A percentile compares a stretch with the other conserved stretches of the same genome.
Conservation (phyloP, 1,284 basidiomycete species). For the Papiliotrema terrestris region DNA sequence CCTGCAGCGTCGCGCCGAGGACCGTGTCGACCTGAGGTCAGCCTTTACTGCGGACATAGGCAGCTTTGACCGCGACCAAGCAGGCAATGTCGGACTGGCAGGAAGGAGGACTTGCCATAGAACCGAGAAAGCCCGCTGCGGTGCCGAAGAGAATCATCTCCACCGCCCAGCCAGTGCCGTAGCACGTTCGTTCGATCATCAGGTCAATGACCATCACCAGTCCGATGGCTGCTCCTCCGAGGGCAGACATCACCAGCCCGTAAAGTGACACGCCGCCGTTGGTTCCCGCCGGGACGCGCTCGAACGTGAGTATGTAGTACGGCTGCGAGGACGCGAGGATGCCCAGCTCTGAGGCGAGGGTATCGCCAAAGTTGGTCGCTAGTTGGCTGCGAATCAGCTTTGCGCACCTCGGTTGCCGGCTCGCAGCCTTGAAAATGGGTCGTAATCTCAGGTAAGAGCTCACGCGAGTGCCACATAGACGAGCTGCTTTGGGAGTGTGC, state of each 20-base stretch:
- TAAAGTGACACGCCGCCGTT: slow-evolving; percentile 79
- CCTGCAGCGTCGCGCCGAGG: slow-evolving; percentile 82
- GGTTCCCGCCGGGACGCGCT: slow-evolving; percentile 77
- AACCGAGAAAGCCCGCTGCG: slow-evolving; percentile 42
- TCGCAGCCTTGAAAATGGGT: too few relatives aligned
- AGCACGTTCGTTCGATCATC: slow-evolving; percentile 60
- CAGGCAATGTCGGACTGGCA: not conserved
- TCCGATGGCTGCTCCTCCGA: slow-evolving; percentile 73
- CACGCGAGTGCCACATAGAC: slow-evolving; percentile 14
- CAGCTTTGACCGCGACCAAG: too few relatives aligned
- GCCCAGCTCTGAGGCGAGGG: slow-evolving; percentile 57
- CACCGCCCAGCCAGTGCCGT: slow-evolving; percentile 49
- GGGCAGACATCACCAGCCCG: slow-evolving; percentile 69
- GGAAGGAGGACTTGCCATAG: slow-evolving; percentile 1
- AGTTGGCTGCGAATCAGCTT: slow-evolving; percentile 19
- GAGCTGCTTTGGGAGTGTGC: slow-evolving; percentile 18
- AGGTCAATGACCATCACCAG: slow-evolving; percentile 59
- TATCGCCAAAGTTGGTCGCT: slow-evolving; percentile 34
- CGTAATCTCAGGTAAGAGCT: not conserved
- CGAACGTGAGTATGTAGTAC: slow-evolving; percentile 68
- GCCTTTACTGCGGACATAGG: too few relatives aligned
- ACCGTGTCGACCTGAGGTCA: slow-evolving; percentile 67
- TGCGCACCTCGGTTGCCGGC: too few relatives aligned
- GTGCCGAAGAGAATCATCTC: slow-evolving; percentile 60
- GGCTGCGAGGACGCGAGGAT: slow-evolving; percentile 70